A percentile compares a stretch with the other conserved stretches of the same genome.
Conservation (phyloP, 306 rosid genomes). For the Cajanus cajan region DNA sequence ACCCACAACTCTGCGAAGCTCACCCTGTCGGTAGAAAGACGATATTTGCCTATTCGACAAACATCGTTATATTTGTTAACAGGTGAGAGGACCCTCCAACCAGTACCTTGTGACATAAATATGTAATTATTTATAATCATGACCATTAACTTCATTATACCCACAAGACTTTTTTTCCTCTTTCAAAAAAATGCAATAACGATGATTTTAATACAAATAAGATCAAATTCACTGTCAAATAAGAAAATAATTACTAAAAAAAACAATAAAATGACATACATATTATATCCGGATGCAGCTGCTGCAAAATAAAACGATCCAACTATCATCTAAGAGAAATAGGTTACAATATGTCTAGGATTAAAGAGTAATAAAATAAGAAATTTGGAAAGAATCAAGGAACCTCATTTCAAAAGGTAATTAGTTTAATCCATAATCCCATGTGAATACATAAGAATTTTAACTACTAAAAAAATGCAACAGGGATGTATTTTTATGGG, state of each 20-base stretch:
- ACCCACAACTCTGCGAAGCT: no score
- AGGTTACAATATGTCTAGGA: background rate
- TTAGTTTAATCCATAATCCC: no score
- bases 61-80: no score
- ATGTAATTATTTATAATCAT: no score
- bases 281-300: background rate
- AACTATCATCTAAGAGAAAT: background rate
- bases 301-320: background rate
- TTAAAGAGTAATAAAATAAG: no score
- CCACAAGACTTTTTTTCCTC: background rate
- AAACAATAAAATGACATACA: background rate
- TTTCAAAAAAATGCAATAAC: background rate
- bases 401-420: no score
- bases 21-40: no score
- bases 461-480: background rate
- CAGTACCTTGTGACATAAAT: no score
- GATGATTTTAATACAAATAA: background rate
- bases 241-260: background rate
- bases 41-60: no score
- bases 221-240: background rate
- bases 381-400: no score
- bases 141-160: background rate
- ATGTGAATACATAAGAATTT: no score
- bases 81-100: no score
- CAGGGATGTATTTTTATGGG: background rate